Evolutionary conservation across 164 flowering plant species (phyloP).

Genomic region (Nelumbo lutea): DNA sequence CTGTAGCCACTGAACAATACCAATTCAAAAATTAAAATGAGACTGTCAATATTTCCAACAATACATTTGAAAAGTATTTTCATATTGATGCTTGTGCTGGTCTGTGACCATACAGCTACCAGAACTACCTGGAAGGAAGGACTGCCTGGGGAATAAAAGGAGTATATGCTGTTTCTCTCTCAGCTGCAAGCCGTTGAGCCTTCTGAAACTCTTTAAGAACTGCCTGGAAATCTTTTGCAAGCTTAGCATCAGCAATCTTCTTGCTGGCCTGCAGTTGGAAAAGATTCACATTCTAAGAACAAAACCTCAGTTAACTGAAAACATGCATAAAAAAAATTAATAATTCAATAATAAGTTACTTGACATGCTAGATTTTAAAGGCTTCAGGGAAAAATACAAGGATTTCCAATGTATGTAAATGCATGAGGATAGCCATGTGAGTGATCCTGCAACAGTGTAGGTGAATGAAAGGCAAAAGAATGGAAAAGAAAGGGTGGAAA

Average conservation of each 20-base stretch:
- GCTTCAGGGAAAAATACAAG: no score
- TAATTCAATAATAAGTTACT: no score
- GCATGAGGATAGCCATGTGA: no score
- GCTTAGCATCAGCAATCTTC: conserved; percentile 78
- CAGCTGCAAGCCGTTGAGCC: conserved; percentile 75
- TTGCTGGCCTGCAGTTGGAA: conserved; percentile 48
- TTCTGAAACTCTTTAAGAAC: conserved; percentile 75
- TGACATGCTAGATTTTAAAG: no score
- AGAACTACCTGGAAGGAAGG: conserved; percentile 47
- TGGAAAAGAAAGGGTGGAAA: no score
- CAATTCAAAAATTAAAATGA: not conserved
- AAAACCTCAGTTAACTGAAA: not conserved
- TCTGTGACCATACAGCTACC: not conserved
- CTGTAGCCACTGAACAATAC: not conserved
- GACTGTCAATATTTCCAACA: no score
- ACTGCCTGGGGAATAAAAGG: conserved; percentile 47
- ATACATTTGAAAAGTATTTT: no score
- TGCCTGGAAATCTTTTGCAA: conserved; percentile 72
- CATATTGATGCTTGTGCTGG: no score
- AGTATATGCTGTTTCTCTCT: conserved; percentile 64
- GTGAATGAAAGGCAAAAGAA: no score
- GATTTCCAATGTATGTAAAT: no score
- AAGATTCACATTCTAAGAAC: conserved; percentile 7
- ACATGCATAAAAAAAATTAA: no score
- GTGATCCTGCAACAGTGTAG: no score